Evolutionary conservation across 148 eudicot genomes (phyloP), one percentile per base, ranked within the genome.

Genomic region (Nepenthes mirabilis): DNA sequence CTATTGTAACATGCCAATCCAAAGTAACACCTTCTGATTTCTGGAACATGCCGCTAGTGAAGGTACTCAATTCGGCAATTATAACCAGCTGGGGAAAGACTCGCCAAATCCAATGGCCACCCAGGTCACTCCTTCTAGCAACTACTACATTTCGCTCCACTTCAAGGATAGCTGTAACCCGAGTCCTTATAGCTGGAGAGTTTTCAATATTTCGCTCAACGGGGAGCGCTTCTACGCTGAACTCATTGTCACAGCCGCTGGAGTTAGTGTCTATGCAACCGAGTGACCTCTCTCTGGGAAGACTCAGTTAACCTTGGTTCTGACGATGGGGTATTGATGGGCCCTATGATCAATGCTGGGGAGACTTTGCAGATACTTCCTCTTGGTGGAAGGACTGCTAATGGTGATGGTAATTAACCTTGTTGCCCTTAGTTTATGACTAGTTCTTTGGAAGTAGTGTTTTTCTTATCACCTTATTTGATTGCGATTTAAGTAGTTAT

Each of bases 101-200:
- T 33, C 74, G 88, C 2, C 65, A 72, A 2, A 47, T 93, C 40
- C 47, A 72, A 14, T 88, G 96, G 98, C 96, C 98, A 7, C 61
- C 77, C 6, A 74, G 50, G 59, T 8, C 81, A 0, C 74, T 91
- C n/a, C 91, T 0, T 14, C 55, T 5, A 69, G 75, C 49, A 68
- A 40, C 58, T 93, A 93, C 76, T 81, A 93, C 37, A 50, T 93
- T 2, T 77, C 88, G 1, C 79, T 93, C 2, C 88, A 93, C 72
- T 93, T 93, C 60, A 96, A 93, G 47, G 98, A 93, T 36, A 82
- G 75, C 33, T 72, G 98, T 1, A 72, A 45, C 35, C 84, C 85
- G 9, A 80, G 96, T 65, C 88, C 98, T 1, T 77, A 68, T 33
- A 88, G 88, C 65, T 93, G 96, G 98, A 70, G 98, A 73, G 85